Percentiles rank a stretch among this genome's conserved stretches.
Conservation (phyloP, 2,329 filamentous ascomycete genomes). For the Cladobotryum protrusum region DNA sequence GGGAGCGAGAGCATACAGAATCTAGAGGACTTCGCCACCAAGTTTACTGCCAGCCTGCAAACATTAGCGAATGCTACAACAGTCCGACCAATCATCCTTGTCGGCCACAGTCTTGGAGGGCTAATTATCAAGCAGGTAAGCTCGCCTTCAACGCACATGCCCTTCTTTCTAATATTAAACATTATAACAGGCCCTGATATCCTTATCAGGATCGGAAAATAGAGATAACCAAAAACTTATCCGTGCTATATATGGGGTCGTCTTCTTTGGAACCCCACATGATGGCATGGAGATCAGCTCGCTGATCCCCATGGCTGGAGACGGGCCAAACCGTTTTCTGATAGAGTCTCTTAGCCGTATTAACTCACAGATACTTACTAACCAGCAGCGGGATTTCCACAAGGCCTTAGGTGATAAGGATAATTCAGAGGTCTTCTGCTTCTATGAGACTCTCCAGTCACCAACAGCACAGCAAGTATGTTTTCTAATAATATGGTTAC, state of each 20-base stretch:
- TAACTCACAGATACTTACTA: constrained; percentile 8
- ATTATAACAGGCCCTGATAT: constrained; percentile 3
- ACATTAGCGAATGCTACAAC: background rate
- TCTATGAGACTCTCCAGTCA: constrained; percentile 21
- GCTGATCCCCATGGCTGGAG: constrained; percentile 8
- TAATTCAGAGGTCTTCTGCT: constrained; percentile 18
- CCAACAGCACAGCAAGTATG: constrained; percentile 17
- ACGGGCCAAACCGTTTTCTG: constrained; percentile 10
- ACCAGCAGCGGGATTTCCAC: constrained; percentile 8
- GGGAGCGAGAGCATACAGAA: constrained; percentile 16
- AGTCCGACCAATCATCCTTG: constrained; percentile 10
- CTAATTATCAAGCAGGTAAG: constrained; percentile 12
- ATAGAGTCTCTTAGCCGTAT: constrained; percentile 7
- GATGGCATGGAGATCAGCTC: constrained; percentile 12
- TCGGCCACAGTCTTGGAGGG: constrained; percentile 6
- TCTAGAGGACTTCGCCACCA: constrained; percentile 3
- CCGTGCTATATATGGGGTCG: constrained; percentile 6
- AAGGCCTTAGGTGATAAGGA: constrained; percentile 10
- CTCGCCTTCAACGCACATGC: background rate
- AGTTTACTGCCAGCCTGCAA: background rate
- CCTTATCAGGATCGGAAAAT: constrained; percentile 1
- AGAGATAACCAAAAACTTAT: constrained; percentile 3
- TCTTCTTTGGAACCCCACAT: constrained; percentile 14
- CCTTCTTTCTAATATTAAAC: background rate
- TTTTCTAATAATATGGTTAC: background rate